Base-by-base conservation (phyloP, 176 grass and related monocot genomes). In the Metroxylon sagu region DNA sequence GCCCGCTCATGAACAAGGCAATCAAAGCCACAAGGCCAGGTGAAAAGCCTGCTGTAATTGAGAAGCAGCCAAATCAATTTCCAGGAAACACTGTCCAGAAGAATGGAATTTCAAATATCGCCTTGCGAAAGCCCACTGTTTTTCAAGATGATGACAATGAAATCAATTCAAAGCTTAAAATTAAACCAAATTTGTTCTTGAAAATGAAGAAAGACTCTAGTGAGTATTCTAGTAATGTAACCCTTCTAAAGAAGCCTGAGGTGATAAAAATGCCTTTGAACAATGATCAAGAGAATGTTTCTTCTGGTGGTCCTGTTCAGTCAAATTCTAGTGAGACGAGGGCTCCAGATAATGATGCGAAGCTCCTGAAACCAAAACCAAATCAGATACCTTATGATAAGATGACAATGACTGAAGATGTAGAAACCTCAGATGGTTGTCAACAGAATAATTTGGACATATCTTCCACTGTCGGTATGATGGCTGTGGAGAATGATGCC, bases 161-260 rank as follows among this genome's bases (percentile, higher is more conserved):
- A 73, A 76, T 77, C 69, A 72, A 75, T 48, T 74, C 66, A 0
- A 88, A 79, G 73, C 70, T 85, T 12, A 98, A 83, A 70, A 63
- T 67, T n/a, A 83, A 79, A 71, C 76, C 82, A 50, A 85, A 70
- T 29, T 19, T 73, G 27, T 66, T 80, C 28, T 30, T 84, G 19
- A 82, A 96, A 85, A 84, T 85, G 81, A 89, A 79, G 73, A 92
- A 90, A 62, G 69, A 73, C 49, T 70, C 75, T 57, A 31, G 72
- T 57, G 87, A 92, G 72, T 71, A 69, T 79, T 61, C 72, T 56
- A 78, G 70, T 6, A 92, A 98, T 25, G 58, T 92, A 55, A 72
- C 84, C 50, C 84, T 82, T 50, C 73, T 92, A 76, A 76, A 88
- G 78, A 98, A 79, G 63, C 93, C 93, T 31, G 76, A 78, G 56